Percentiles rank a stretch among this genome's conserved stretches.
Conservation (phyloP, 148 eudicot genomes). For the Silene conica region DNA sequence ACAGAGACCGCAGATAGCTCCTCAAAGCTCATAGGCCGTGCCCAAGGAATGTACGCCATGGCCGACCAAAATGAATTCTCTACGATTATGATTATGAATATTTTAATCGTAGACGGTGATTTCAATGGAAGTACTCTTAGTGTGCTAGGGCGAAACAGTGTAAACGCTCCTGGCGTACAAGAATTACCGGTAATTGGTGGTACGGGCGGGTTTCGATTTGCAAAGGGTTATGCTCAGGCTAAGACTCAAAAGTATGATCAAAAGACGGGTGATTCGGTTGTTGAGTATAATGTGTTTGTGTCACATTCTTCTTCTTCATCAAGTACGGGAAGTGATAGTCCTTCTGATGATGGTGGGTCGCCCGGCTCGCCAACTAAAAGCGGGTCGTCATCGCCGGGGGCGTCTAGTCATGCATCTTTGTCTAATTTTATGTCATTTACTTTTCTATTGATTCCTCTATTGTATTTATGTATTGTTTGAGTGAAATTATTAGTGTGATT, state of each 20-base stretch:
- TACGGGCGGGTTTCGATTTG: conserved; percentile 47
- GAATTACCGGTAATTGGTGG: conserved; percentile 57
- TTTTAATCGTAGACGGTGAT: conserved; percentile 30
- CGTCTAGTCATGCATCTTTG: conserved; percentile 14
- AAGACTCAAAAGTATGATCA: conserved; percentile 34
- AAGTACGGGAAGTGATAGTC: not conserved
- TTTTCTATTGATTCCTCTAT: conserved; percentile 8
- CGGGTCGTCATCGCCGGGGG: conserved; percentile 1
- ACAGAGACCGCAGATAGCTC: conserved; percentile 33
- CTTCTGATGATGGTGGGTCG: conserved; percentile 1
- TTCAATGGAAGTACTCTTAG: conserved; percentile 44
- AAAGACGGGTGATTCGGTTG: conserved; percentile 38
- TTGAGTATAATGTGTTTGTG: conserved; percentile 33
- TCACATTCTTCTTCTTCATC: conserved; percentile 28
- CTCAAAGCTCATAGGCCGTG: conserved; percentile 43
- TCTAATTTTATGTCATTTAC: conserved; percentile 13
- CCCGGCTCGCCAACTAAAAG: conserved; percentile 8
- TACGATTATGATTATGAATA: conserved; percentile 38
- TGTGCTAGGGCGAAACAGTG: conserved; percentile 35
- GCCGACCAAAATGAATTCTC: conserved; percentile 34
- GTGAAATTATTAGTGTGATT: not conserved
- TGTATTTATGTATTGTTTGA: conserved; percentile 22
- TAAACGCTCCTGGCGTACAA: conserved; percentile 20
- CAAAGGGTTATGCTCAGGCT: conserved; percentile 49
- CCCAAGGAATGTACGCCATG: conserved; percentile 46